Percentiles rank a stretch among this genome's conserved stretches.
These are phyloP conservation scores for Astrothelium subdiscretum DNA, from an alignment of 495 filamentous ascomycete genomes.

Conservation along the genomic window DNA sequence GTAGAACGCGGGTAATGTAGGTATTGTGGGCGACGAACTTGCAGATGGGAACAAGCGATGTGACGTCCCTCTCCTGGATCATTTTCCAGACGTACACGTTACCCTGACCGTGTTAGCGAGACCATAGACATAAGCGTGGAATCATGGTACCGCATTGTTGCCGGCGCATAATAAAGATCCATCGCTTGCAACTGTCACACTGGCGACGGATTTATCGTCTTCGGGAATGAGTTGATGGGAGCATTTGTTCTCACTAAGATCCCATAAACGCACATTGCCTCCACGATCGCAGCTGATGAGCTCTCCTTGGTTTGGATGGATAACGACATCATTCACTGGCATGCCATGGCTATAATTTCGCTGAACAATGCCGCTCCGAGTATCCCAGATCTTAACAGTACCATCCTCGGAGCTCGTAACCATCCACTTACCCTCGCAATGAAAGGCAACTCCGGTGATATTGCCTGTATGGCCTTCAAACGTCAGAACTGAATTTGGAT, in stretches of 20 bases:
- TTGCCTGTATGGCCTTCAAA: slow-evolving; percentile 96
- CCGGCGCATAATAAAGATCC: slow-evolving; percentile 90
- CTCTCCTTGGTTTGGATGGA: slow-evolving; percentile 96
- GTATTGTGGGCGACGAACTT: slow-evolving; percentile 87
- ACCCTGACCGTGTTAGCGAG: slow-evolving; percentile 43
- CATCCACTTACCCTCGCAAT: slow-evolving; percentile 99
- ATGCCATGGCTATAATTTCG: slow-evolving; percentile 81
- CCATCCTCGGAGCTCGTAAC: slow-evolving; percentile 97
- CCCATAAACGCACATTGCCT: slow-evolving; percentile 92
- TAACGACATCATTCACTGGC: slow-evolving; percentile 90
- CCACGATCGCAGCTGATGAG: slow-evolving; percentile 90
- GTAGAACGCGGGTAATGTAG: slow-evolving; percentile 89
- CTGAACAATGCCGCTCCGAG: slow-evolving; percentile 73
- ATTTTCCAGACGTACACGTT: slow-evolving; percentile 97
- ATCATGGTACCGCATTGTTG: slow-evolving; percentile 63
- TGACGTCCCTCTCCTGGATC: slow-evolving; percentile 68
- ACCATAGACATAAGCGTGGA: neutral
- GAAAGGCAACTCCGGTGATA: slow-evolving; percentile 91
- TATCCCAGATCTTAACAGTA: slow-evolving; percentile 98
- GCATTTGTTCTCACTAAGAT: slow-evolving; percentile 92
- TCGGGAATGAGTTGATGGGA: slow-evolving; percentile 93
- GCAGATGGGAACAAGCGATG: slow-evolving; percentile 78
- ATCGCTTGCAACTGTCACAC: slow-evolving; percentile 92
- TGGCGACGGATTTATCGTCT: slow-evolving; percentile 83
- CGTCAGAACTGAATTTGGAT: slow-evolving; percentile 78